Percentiles rank a stretch among this genome's conserved stretches.
Conservation (phyloP, 805 yeast species). For the Saturnispora galanensis region DNA sequence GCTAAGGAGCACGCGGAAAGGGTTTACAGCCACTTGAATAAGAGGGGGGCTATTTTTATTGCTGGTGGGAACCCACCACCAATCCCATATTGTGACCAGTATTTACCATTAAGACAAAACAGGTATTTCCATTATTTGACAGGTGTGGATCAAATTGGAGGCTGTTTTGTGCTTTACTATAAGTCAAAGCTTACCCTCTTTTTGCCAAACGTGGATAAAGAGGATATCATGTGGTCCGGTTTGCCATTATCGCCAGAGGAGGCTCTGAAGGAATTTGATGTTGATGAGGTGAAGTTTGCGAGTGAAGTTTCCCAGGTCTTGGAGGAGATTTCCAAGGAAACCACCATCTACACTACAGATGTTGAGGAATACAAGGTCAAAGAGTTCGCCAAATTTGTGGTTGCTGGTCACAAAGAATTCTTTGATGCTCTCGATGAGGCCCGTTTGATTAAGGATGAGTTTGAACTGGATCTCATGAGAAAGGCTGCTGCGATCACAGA, state of each 20-base stretch:
- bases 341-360: conserved; percentile 45
- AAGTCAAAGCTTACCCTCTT: conserved; percentile 57
- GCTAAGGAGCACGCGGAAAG: conserved; percentile 66
- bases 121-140: conserved; percentile 81
- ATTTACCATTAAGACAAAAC: conserved; percentile 74
- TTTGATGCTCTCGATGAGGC: conserved; percentile 79
- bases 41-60: conserved; percentile 35
- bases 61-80: conserved; percentile 51
- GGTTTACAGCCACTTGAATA: conserved; percentile 30
- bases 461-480: conserved; percentile 65
- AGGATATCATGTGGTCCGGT: conserved; percentile 96
- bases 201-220: conserved; percentile 74
- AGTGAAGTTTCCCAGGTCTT: conserved; percentile 36
- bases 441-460: conserved; percentile 74
- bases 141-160: conserved; percentile 71
- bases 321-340: conserved; percentile 6
- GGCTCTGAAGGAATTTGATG: conserved; percentile 60
- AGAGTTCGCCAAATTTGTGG: conserved; percentile 29
- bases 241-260: conserved; percentile 61
- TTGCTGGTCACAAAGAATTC: conserved; percentile 38
- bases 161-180: conserved; percentile 57
- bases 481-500: conserved; percentile 82
- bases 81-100: conserved; percentile 71
- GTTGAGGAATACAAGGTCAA: conserved; percentile 35
- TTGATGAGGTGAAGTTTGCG: conserved; percentile 67